These are phyloP conservation scores for Leptographium lundbergii DNA, from an alignment of 2,329 filamentous ascomycete species.

Conservation along the genomic window DNA sequence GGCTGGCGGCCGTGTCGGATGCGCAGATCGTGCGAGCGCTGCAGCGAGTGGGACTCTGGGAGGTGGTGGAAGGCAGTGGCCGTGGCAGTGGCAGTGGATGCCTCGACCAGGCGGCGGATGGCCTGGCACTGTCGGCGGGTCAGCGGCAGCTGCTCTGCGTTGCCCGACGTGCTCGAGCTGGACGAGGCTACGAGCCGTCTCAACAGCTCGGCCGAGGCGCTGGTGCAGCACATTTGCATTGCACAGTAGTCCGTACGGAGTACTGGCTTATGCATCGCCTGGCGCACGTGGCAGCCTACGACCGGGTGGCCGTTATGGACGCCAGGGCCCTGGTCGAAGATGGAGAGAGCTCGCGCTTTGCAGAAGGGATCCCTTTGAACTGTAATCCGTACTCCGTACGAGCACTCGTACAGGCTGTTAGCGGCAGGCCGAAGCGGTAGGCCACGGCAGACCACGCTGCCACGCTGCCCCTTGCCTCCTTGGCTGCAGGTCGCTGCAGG, in stretches of 20 bases:
- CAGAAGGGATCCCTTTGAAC: too few species aligned
- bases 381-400: too few species aligned
- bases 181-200: slow-evolving; percentile 17
- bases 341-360: background rate
- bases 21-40: slow-evolving; percentile 30
- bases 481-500: background rate
- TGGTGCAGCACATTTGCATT: background rate
- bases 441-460: too few species aligned
- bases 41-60: slow-evolving; percentile 31
- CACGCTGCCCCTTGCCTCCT: too few species aligned
- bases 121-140: slow-evolving; percentile 24
- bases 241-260: background rate
- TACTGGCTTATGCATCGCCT: slow-evolving; percentile 1
- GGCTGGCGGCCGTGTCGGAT: slow-evolving; percentile 20
- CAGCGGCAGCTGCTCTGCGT: slow-evolving; percentile 33
- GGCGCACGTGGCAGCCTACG: background rate
- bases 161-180: slow-evolving; percentile 22
- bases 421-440: too few species aligned
- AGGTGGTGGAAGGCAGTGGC: slow-evolving; percentile 20
- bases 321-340: background rate
- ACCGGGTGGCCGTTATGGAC: background rate
- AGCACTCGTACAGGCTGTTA: background rate
- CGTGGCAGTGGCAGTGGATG: background rate
- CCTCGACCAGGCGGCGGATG: slow-evolving; percentile 21
- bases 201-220: background rate